phyloP scores from a whole-genome alignment of 75 land plant species.

The Chamaecyparis obtusa region DNA sequence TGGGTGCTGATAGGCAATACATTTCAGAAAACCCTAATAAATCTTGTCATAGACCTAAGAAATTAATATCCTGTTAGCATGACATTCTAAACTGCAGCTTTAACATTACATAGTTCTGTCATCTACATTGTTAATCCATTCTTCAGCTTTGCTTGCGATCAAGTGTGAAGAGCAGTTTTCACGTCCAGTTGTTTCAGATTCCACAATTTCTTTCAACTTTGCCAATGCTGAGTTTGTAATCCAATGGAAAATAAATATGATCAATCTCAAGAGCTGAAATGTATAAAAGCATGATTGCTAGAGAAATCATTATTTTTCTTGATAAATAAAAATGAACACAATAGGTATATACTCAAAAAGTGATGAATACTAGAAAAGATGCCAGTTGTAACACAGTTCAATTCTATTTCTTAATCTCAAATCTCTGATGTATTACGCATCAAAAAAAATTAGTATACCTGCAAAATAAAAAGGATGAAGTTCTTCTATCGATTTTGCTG shows the following conservation, averaged over 20 bases:
- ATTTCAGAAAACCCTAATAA: neutral
- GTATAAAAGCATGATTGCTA: neutral
- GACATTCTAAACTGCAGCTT: neutral
- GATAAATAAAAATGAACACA: neutral
- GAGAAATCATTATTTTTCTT: neutral
- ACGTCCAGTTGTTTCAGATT: conserved; percentile 13
- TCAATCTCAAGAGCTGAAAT: no score
- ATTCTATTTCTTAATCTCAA: neutral
- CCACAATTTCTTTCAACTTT: conserved; percentile 27
- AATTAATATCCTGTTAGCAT: neutral
- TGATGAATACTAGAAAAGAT: neutral
- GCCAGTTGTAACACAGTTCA: neutral
- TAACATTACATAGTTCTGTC: neutral
- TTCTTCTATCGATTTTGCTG: conserved; percentile 49
- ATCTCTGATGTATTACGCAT: neutral
- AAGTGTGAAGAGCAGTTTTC: neutral
- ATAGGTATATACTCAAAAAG: neutral
- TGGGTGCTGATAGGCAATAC: neutral
- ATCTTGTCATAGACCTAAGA: neutral
- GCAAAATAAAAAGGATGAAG: conserved; percentile 36
- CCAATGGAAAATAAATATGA: neutral
- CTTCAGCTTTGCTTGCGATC: conserved; percentile 3
- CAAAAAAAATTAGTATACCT: conserved; percentile 29
- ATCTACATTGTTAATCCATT: conserved; percentile 4
- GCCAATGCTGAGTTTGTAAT: conserved; percentile 23